phyloP scores from a whole-genome alignment of 1,284 basidiomycete species.

The Veloboletus limbatus region DNA sequence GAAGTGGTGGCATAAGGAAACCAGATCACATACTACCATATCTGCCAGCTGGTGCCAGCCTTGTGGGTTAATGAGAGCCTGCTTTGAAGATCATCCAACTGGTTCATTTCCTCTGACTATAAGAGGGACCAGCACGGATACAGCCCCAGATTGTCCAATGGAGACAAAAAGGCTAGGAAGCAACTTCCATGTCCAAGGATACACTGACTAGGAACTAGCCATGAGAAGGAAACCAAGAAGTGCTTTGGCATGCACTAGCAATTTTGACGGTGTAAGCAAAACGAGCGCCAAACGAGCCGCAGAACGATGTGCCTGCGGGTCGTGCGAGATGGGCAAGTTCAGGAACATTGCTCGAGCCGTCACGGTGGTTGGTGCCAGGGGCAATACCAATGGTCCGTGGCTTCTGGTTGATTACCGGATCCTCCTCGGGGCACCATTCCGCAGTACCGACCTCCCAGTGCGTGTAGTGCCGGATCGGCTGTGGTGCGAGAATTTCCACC shows the following conservation, averaged over 20 bases:
- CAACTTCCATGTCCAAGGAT: not conserved
- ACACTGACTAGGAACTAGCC: conserved; percentile 9
- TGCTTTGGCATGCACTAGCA: conserved; percentile 15
- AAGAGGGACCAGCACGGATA: not conserved
- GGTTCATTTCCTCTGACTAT: not conserved
- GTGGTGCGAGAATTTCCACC: conserved; percentile 16
- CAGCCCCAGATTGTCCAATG: not conserved
- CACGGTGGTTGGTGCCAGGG: conserved; percentile 26
- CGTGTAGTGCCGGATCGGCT: conserved; percentile 11
- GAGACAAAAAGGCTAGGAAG: not conserved
- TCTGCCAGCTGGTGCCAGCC: no score
- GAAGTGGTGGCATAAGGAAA: no score
- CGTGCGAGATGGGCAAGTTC: conserved; percentile 5
- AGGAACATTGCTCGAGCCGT: not conserved
- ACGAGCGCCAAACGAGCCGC: conserved; percentile 25
- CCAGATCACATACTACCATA: no score
- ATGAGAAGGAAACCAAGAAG: conserved; percentile 18
- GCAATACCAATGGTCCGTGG: conserved; percentile 30
- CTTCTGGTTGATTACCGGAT: conserved; percentile 34
- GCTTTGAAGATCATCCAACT: not conserved
- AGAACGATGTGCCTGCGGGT: conserved; percentile 23
- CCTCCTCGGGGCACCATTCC: conserved; percentile 34
- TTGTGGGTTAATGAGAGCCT: not conserved
- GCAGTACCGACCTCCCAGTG: conserved; percentile 11
- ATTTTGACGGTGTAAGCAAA: conserved; percentile 22